Conservation (phyloP, 1,139 yeast species). For the Geotrichum aggregatum region DNA sequence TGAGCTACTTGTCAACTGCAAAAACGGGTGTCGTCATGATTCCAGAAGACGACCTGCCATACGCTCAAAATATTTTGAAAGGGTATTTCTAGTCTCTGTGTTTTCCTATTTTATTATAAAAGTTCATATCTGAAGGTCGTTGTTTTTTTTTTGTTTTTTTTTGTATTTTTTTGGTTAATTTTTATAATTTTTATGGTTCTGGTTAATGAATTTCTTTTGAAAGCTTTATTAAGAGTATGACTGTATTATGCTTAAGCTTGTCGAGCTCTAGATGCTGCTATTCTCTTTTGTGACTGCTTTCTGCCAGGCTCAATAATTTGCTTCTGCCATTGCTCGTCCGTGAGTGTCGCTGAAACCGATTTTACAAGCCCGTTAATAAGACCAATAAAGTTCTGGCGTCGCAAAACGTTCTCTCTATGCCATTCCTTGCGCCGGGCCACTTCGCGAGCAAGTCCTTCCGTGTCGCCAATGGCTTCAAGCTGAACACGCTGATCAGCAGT, state of each 20-base stretch:
- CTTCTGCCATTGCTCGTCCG: slow-evolving; percentile 48
- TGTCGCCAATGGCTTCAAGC: slow-evolving; percentile 43
- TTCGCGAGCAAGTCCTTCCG: slow-evolving; percentile 37
- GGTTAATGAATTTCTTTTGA: not conserved
- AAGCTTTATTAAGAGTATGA: not conserved
- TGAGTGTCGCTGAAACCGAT: slow-evolving; percentile 28
- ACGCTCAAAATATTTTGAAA: slow-evolving; percentile 21
- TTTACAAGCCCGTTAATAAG: slow-evolving; percentile 48
- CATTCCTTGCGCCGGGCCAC: slow-evolving; percentile 41
- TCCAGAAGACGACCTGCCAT: slow-evolving; percentile 49
- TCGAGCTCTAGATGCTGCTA: not conserved
- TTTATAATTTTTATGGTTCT: not conserved
- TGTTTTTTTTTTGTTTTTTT: not conserved
- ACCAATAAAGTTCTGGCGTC: slow-evolving; percentile 56
- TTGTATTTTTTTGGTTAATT: not conserved
- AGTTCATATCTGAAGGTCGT: not conserved
- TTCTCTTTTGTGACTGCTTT: slow-evolving; percentile 18
- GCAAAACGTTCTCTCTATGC: slow-evolving; percentile 44
- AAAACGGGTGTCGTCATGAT: slow-evolving; percentile 58
- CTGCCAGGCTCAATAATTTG: slow-evolving; percentile 38
- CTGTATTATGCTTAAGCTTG: too few relatives aligned
- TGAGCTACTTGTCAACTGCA: slow-evolving; percentile 63
- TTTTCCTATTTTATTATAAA: not conserved
- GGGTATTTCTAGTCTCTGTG: not conserved
- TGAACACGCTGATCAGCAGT: slow-evolving; percentile 50